These are phyloP conservation scores for Phyllosticta citriasiana DNA, from an alignment of 2,329 filamentous ascomycete genomes.

Conservation along the genomic window DNA sequence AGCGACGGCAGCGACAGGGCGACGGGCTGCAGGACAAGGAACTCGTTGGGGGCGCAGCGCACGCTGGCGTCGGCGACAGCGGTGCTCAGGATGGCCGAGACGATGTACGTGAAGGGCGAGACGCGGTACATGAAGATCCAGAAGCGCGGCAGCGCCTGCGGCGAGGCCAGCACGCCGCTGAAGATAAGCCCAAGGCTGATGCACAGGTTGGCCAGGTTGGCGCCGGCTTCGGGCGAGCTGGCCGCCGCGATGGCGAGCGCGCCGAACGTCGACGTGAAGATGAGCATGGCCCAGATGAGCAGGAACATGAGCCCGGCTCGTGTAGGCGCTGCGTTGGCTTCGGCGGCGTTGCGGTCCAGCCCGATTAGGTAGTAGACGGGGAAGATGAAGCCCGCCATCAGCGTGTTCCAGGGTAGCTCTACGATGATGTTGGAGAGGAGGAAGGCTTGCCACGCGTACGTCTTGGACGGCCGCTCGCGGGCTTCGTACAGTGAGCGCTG, in stretches of 20 bases:
- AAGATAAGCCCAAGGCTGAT: slow-evolving; percentile 68
- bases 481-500: slow-evolving; percentile 77
- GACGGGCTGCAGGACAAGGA: slow-evolving; percentile 53
- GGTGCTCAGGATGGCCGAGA: slow-evolving; percentile 59
- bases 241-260: slow-evolving; percentile 68
- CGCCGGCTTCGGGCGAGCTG: slow-evolving; percentile 63
- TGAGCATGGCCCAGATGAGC: slow-evolving; percentile 61
- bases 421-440: slow-evolving; percentile 75
- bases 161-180: slow-evolving; percentile 60
- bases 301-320: slow-evolving; percentile 74
- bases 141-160: slow-evolving; percentile 56
- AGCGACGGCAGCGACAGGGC: slow-evolving; percentile 14
- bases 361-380: slow-evolving; percentile 83
- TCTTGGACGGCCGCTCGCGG: slow-evolving; percentile 73
- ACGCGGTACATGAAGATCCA: slow-evolving; percentile 81
- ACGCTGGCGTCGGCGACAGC: slow-evolving; percentile 60
- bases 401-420: slow-evolving; percentile 74
- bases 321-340: slow-evolving; percentile 41
- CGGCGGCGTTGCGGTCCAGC: slow-evolving; percentile 50
- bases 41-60: slow-evolving; percentile 59
- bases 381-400: slow-evolving; percentile 69
- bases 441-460: slow-evolving; percentile 78
- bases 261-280: slow-evolving; percentile 75
- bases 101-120: slow-evolving; percentile 74
- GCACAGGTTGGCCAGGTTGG: slow-evolving; percentile 64